Conservation (phyloP, 176 grass and related monocot species). For the Thinopyrum elongatum region DNA sequence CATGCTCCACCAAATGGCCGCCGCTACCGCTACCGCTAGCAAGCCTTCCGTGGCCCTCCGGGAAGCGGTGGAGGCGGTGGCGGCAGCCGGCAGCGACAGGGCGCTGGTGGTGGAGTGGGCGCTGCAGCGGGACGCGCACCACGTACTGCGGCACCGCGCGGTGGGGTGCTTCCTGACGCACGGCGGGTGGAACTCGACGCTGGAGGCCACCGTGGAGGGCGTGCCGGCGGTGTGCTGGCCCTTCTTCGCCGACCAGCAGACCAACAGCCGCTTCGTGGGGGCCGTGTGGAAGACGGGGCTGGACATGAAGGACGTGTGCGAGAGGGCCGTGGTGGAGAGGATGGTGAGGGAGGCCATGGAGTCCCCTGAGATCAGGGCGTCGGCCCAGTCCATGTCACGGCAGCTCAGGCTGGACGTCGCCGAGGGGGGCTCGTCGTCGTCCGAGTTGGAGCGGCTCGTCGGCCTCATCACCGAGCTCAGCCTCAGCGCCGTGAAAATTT, state of each 20-base stretch:
- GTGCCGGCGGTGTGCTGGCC: constrained; percentile 30
- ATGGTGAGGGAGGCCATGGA: constrained; percentile 43
- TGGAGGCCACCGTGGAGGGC: too few relatives aligned
- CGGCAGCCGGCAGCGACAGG: too few relatives aligned
- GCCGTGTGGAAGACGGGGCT: constrained; percentile 41
- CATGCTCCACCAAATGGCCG: neutral
- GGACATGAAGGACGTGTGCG: constrained; percentile 52
- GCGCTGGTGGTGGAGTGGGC: too few relatives aligned
- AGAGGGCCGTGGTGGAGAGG: constrained; percentile 32
- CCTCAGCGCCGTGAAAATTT: neutral
- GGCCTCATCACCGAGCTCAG: neutral
- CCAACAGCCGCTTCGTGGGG: constrained; percentile 45
- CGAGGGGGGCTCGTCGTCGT: neutral
- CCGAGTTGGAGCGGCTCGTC: neutral
- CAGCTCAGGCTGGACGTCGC: neutral
- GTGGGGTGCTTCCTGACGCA: too few relatives aligned
- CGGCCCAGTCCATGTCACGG: neutral
- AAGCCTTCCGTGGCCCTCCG: too few relatives aligned
- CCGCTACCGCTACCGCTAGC: neutral
- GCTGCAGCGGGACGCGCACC: too few relatives aligned
- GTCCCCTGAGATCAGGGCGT: neutral
- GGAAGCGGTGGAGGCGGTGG: too few relatives aligned
- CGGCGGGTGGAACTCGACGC: too few relatives aligned
- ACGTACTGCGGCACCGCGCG: too few relatives aligned
- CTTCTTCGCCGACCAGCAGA: constrained; percentile 57